Evolutionary conservation across 768 basidiomycete species (phyloP).

Genomic region (Coprinopsis sp.): DNA sequence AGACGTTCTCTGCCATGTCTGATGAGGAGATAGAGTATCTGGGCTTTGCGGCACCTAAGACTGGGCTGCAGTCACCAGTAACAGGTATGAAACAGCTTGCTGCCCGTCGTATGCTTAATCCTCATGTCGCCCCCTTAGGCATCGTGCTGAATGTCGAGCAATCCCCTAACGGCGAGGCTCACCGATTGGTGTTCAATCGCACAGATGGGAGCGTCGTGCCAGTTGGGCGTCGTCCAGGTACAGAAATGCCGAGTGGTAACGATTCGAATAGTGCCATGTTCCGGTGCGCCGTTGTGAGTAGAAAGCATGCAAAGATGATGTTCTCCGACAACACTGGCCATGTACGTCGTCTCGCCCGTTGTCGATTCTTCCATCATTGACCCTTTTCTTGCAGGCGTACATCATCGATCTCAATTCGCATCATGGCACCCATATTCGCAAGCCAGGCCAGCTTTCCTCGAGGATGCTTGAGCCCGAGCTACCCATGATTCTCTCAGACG

Average conservation of each 20-base stretch:
- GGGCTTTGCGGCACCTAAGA: constrained; percentile 28
- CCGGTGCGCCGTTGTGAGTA: constrained; percentile 73
- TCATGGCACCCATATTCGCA: constrained; percentile 69
- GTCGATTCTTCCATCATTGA: constrained; percentile 13
- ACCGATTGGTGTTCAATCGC: constrained; percentile 50
- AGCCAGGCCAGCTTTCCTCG: constrained; percentile 43
- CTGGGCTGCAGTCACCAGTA: constrained; percentile 23
- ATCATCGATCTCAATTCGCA: constrained; percentile 69
- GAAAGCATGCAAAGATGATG: constrained; percentile 72
- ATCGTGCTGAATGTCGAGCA: constrained; percentile 56
- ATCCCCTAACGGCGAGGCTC: constrained; percentile 39
- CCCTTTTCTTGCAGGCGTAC: constrained; percentile 47
- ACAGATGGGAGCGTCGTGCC: constrained; percentile 45
- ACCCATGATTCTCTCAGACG: constrained; percentile 55
- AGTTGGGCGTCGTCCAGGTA: constrained; percentile 65
- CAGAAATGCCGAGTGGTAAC: constrained; percentile 36
- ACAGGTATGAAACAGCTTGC: constrained; percentile 36
- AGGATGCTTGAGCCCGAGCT: constrained; percentile 50
- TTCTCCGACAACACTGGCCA: constrained; percentile 68
- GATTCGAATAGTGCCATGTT: constrained; percentile 55
- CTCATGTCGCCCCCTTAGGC: too few relatives aligned
- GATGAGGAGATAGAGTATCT: constrained; percentile 64
- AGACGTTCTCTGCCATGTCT: constrained; percentile 20
- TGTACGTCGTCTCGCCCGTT: constrained; percentile 36
- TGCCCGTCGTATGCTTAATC: constrained; percentile 16